These are phyloP conservation scores for Fraxinus excelsior DNA, from an alignment of 257 asterid genomes.

Conservation along the genomic window DNA sequence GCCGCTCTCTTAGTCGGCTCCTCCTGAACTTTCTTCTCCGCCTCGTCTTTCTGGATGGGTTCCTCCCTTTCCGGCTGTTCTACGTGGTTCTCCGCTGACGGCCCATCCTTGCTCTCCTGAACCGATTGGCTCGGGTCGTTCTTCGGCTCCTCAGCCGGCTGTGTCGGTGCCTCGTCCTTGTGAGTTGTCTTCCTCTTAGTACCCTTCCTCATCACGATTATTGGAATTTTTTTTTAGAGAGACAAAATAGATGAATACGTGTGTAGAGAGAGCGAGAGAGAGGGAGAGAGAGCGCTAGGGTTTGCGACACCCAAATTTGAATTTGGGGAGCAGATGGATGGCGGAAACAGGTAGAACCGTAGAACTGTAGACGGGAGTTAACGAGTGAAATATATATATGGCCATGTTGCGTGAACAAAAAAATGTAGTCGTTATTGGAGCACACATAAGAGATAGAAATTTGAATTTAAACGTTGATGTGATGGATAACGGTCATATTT, in stretches of 20 bases:
- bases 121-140: slow-evolving; percentile 31
- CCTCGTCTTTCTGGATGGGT: slow-evolving; percentile 17
- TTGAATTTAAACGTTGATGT: too few relatives aligned
- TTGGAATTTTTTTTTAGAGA: neutral
- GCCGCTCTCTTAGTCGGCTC: slow-evolving; percentile 39
- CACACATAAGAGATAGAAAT: too few relatives aligned
- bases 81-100: slow-evolving; percentile 25
- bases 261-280: too few relatives aligned
- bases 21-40: slow-evolving; percentile 13
- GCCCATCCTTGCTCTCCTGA: neutral
- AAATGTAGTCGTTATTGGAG: too few relatives aligned
- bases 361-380: neutral
- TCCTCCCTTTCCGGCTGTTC: slow-evolving; percentile 21
- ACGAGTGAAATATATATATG: neutral
- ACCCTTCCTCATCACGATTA: slow-evolving; percentile 53
- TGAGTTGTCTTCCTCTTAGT: slow-evolving; percentile 61
- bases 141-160: slow-evolving; percentile 24
- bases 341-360: slow-evolving; percentile 44
- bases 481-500: too few relatives aligned
- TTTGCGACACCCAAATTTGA: slow-evolving; percentile 43
- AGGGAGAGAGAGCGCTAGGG: slow-evolving; percentile 33
- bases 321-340: slow-evolving; percentile 33
- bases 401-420: too few relatives aligned
- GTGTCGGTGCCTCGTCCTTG: slow-evolving; percentile 24
- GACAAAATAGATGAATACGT: slow-evolving; percentile 6